Base-by-base conservation (phyloP, 1,284 basidiomycete species). In the Leccinum pallidistipes region DNA sequence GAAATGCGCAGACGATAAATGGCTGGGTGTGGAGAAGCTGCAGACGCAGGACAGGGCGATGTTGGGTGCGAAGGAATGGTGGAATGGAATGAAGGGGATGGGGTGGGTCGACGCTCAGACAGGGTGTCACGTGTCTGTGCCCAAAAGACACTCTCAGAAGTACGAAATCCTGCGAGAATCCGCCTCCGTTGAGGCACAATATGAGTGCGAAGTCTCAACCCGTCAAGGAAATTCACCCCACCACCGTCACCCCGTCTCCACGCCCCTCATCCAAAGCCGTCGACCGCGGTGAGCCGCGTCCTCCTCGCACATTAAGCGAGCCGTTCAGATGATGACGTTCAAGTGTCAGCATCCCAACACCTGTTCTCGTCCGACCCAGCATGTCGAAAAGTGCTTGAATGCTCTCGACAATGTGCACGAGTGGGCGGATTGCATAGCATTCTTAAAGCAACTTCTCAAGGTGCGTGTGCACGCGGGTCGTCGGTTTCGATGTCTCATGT, bases 381-480 rank as follows among this genome's bases (percentile, higher is more conserved):
- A 94, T 68, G 91, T 99, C 57, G 97, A 99, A 74, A 91, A 91
- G 74, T 94, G 92, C 65, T 81, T 99, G 31, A 91, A 90, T 66
- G 91, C 93, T 1, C 99, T 99, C 71, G 96, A 98, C 74, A 94
- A 87, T 72, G 94, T 98, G 64, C 94, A 97, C 64, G 97, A 99
- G 80, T 99, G 97, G 97, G 97, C 97, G 62, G 97, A 99, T 80
- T 99, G 97, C 76, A 98, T 98, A 73, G 92, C 97, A 53, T 99
- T 99, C 78, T 79, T 99, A 71, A 96, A 95, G 69, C 90, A 96
- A 64, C 78, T 99, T 61, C 86, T 98, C 68, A 99, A 98, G 85
- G 95, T 74, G 47, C 50, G 57, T 59, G 45, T 64, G 27, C 31
- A 53, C 21, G 27, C 6, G 10, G 32, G 62, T 54, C 10, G 34